Evolutionary conservation across 2,329 filamentous ascomycete species (phyloP), one percentile per base, ranked within the genome.

Genomic region (Lachnellula cervina): DNA sequence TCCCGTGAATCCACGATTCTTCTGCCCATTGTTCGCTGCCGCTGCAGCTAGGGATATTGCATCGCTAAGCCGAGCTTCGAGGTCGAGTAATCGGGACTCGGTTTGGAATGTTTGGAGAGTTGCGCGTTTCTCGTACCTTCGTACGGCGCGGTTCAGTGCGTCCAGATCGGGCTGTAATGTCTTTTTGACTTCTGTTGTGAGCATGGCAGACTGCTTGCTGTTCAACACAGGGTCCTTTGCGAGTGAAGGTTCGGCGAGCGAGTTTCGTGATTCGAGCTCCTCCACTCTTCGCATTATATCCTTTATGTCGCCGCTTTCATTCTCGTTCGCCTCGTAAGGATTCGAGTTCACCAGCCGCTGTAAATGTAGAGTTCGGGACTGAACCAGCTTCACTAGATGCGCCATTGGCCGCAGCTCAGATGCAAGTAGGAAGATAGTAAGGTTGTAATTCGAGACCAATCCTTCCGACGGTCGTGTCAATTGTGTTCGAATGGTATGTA

Each of bases 41-140:
- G 87, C 88, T 0, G 88, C 88, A 2, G 90, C 89, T n/a, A 97
- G 76, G 0, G 88, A 82, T 46, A 96, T 80, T 4, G 90, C 87
- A 65, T 96, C 91, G 59, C 86, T 83, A 14, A 95, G 72, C 37
- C 87, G 80, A 0, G 77, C 76, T 61, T 96, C 88, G 4, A 96
- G 76, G 19, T 84, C 80, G 42, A 83, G 80, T 56, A 97, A 81
- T 23, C 88, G 82, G 8, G 84, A 81, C 61, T 96, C 90, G 2
- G 86, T 89, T 66, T 93, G 87, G 53, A 87, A 79, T 9, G 88
- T 81, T 28, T 91, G 80, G 7, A 92, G 77, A 0, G 87, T 87
- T 4, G 88, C 84, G 65, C 91, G 89, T 74, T 96, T 97, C 74
- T 97, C 93, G 66, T 96, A 96, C 37, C 90, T 84, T 19, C 93